Percentiles rank a stretch among this genome's conserved stretches.
Conservation (phyloP, 2,329 filamentous ascomycete species). For the Septoria petroselini region DNA sequence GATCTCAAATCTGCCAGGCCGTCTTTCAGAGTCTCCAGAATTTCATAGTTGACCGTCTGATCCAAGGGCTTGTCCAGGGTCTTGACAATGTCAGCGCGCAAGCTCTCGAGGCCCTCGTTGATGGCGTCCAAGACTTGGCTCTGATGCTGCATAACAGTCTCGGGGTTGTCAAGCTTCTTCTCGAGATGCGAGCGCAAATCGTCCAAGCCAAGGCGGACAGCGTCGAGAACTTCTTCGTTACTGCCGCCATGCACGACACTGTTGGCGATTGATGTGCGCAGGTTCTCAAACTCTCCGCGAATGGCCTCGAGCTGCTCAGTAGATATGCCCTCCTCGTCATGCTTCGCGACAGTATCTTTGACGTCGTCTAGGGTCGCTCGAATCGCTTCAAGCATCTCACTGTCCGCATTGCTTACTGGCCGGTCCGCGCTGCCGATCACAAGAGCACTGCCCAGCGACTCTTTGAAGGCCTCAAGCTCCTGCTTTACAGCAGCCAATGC, state of each 20-base stretch:
- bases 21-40: slow-evolving; percentile 80
- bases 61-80: slow-evolving; percentile 76
- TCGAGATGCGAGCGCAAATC: slow-evolving; percentile 50
- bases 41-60: slow-evolving; percentile 81
- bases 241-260: slow-evolving; percentile 42
- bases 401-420: slow-evolving; percentile 7
- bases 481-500: slow-evolving; percentile 43
- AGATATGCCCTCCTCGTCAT: slow-evolving; percentile 37
- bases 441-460: slow-evolving; percentile 43
- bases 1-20: slow-evolving; percentile 71
- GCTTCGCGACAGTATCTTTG: slow-evolving; percentile 35
- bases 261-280: slow-evolving; percentile 44
- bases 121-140: slow-evolving; percentile 60
- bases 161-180: slow-evolving; percentile 54
- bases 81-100: slow-evolving; percentile 71
- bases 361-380: slow-evolving; percentile 40
- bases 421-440: slow-evolving; percentile 35
- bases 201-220: slow-evolving; percentile 50
- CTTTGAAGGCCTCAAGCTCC: slow-evolving; percentile 45
- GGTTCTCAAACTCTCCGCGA: slow-evolving; percentile 50
- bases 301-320: slow-evolving; percentile 54
- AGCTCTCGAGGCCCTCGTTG: slow-evolving; percentile 67
- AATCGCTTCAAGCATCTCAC: slow-evolving; percentile 30
- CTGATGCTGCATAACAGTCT: slow-evolving; percentile 51
- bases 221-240: slow-evolving; percentile 50